Evolutionary conservation across 129 eudicot species (phyloP).

Genomic region (Calendula officinalis): DNA sequence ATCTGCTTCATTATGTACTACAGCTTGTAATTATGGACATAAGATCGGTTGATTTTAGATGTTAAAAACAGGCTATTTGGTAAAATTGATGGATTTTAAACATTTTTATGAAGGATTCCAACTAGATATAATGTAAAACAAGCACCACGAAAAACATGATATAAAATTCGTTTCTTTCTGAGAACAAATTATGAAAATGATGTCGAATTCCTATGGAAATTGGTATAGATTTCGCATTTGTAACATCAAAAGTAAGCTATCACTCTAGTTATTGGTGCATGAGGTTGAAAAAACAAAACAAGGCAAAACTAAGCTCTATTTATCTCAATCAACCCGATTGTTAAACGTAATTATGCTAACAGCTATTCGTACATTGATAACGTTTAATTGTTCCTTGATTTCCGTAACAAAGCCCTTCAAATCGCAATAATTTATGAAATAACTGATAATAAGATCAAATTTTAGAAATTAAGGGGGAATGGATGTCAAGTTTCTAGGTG

Average conservation of each 20-base stretch:
- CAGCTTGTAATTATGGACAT: not conserved
- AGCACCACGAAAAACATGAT: too few relatives aligned
- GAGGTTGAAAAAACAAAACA: not conserved
- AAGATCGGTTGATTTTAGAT: too few relatives aligned
- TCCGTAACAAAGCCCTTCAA: not conserved
- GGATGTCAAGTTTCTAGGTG: not conserved
- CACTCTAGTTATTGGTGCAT: not conserved
- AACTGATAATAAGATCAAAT: not conserved
- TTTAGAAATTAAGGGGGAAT: not conserved
- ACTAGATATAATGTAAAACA: too few relatives aligned
- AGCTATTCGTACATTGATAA: not conserved
- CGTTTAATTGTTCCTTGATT: not conserved
- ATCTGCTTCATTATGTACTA: constrained; percentile 5
- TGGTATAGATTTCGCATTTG: not conserved
- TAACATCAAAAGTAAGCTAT: not conserved
- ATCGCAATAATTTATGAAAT: not conserved
- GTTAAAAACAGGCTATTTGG: too few relatives aligned
- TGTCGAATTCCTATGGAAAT: not conserved
- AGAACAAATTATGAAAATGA: not conserved
- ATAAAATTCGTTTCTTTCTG: too few relatives aligned
- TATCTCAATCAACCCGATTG: not conserved
- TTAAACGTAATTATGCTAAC: not conserved
- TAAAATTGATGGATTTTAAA: too few relatives aligned
- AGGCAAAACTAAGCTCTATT: not conserved
- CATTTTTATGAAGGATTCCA: too few relatives aligned